phyloP scores from a whole-genome alignment of 768 basidiomycete genomes.

The Phylloporus scabripes region DNA sequence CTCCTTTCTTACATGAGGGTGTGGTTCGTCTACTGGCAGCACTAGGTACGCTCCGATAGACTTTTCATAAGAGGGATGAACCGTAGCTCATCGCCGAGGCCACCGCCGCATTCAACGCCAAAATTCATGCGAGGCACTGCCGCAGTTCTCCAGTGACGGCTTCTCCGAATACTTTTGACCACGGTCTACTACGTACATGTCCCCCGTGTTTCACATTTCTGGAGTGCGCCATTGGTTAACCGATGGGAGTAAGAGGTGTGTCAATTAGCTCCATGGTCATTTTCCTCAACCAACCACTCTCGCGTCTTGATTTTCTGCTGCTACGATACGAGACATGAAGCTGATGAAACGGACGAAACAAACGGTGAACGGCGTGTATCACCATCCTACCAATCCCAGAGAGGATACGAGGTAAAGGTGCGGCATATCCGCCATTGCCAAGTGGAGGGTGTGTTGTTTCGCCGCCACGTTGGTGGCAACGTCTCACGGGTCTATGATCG shows the following conservation, averaged over 20 bases:
- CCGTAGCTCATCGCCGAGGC: too few relatives aligned
- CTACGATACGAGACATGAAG: background rate
- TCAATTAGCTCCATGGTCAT: background rate
- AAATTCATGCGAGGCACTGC: background rate
- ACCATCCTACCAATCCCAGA: background rate
- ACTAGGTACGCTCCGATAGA: background rate
- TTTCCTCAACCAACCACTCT: background rate
- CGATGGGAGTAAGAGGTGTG: background rate
- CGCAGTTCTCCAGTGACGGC: background rate
- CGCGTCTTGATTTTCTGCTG: too few relatives aligned
- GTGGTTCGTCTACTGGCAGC: background rate
- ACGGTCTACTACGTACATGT: too few relatives aligned
- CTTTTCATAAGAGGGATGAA: too few relatives aligned
- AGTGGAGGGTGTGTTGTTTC: constrained; percentile 4
- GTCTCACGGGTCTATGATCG: constrained; percentile 19
- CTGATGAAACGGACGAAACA: background rate
- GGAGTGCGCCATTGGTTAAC: background rate
- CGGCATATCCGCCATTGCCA: background rate
- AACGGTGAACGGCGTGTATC: background rate
- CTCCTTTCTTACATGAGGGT: too few relatives aligned
- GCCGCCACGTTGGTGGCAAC: constrained; percentile 29
- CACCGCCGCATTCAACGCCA: background rate
- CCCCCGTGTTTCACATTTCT: too few relatives aligned
- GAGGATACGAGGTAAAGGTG: too few relatives aligned
- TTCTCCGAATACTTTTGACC: too few relatives aligned